Base-by-base conservation (phyloP, 2,329 filamentous ascomycete species). In the Macrophomina phaseolina region DNA sequence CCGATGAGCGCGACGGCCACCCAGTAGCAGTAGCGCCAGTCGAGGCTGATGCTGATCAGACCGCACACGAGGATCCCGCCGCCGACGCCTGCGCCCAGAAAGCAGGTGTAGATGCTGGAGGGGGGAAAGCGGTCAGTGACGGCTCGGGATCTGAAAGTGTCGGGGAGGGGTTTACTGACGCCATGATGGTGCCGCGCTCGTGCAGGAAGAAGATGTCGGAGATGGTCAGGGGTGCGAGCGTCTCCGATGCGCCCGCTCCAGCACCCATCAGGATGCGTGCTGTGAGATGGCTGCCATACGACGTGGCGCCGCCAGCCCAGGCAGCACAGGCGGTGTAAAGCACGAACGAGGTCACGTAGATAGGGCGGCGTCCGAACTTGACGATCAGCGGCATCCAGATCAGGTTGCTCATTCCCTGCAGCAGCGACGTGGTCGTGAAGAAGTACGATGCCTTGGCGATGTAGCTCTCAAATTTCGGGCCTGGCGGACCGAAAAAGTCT, bases 191-290 rank as follows among this genome's bases (percentile, higher is more conserved):
- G 1, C 84, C 85, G 62, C 86, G 78, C 70, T 88, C 83, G 68
- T 88, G 85, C 16, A 87, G 75, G 71, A 86, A 87, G 74, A 87
- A 87, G 36, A 87, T 74, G 68, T 87, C 85, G 2, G 84, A 77
- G 53, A 87, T 85, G 0, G 83, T 85, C 7, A 85, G 76, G 0
- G 84, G 84, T 1, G 82, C 77, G 4, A 80, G 67, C 67, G 74
- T 77, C 67, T 88, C 85, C 1, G 82, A 85, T 7, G 84, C 82
- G 1, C 85, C 86, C 0, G 84, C 79, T 1, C 81, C 84, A 48
- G 86, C 80, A 3, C 85, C 85, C 76, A 87, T 79, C 11, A 86
- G 67, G 32, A 85, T 83, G 4, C 85, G 78, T 1, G 81, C 83
- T 1, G 79, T 76, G 1, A 87, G 56, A 16, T 72, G 69, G 46